Base-by-base conservation (phyloP, 2,329 filamentous ascomycete species). In the Celoporthe dispersa region DNA sequence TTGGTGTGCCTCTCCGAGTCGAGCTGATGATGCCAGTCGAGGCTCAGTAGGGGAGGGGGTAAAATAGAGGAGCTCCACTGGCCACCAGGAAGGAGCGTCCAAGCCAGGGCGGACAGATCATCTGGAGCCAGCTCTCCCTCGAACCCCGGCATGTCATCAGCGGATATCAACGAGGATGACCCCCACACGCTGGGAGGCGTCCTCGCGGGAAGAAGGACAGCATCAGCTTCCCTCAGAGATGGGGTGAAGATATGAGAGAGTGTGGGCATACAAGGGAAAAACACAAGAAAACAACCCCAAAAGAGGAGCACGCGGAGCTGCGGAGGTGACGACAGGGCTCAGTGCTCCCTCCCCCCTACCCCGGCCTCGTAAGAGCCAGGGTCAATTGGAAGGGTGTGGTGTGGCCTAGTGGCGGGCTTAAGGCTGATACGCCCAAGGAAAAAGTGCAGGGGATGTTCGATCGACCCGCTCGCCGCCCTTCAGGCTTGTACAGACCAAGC, bases 391-490 rank as follows among this genome's bases (percentile, higher is more conserved):
- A 22, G 19, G 41, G 2, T 22, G 5, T 5, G 19, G 4, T 44
- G 19, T 44, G 57, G 55, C 31, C 33, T 37, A 8, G 31, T 33
- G 57, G 31, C 57, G 57, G 57, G 31, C 28, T 59, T 6, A 59
- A 59, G 41, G 57, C 31, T 60, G 31, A 37, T 60, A n/a, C 31
- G 7, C 33, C 57, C 16, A 35, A 35, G 14, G 51, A n/a, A 11
- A 53, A 55, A 33, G 53, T 28, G 53, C 33, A 35, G 9, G 57
- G 31, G 31, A n/a, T 33, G 12, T 11, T 37, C 16, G 22, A 60
- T 37, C 33, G 31, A 60, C 57, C 57, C 33, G 57, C 57, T 60
- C 57, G 57, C 33, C 57, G 57, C 33, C 8, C 9, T 37, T 60
- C 57, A 31, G 57, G 31, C 22, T n/a, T 33, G 14, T 33, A 33